These are phyloP conservation scores for Cryptococcus neoformans DNA, from an alignment of 1,284 basidiomycete species.

Conservation along the genomic window DNA sequence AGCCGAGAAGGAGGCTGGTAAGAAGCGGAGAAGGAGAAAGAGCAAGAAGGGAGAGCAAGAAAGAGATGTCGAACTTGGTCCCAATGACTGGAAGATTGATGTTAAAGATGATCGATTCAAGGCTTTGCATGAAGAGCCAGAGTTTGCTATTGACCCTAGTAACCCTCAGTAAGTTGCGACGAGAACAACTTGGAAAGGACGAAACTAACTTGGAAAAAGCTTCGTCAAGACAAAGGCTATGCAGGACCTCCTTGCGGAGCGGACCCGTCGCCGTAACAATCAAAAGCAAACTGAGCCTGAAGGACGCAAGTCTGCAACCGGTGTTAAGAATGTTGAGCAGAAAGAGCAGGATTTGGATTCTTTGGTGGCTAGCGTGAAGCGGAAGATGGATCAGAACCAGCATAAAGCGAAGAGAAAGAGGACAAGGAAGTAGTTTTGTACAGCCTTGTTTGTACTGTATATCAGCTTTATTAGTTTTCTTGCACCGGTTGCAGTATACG, in stretches of 20 bases:
- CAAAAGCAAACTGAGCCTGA: slow-evolving; percentile 26
- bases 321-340: slow-evolving; percentile 9
- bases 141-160: slow-evolving; percentile 93
- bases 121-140: slow-evolving; percentile 81
- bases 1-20: slow-evolving; percentile 67
- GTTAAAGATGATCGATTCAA: slow-evolving; percentile 86
- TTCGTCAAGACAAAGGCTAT: slow-evolving; percentile 89
- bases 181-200: neutral
- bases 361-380: slow-evolving; percentile 80
- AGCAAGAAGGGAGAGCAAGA: slow-evolving; percentile 53
- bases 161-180: slow-evolving; percentile 74
- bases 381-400: slow-evolving; percentile 54
- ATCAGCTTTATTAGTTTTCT: too few species aligned
- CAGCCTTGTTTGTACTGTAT: neutral
- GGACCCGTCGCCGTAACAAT: slow-evolving; percentile 54
- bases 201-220: slow-evolving; percentile 49
- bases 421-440: slow-evolving; percentile 2
- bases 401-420: slow-evolving; percentile 22
- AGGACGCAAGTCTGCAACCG: slow-evolving; percentile 6
- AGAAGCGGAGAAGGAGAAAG: slow-evolving; percentile 54
- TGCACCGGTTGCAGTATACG: too few species aligned
- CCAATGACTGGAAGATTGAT: slow-evolving; percentile 70
- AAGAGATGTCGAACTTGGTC: slow-evolving; percentile 54
- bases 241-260: slow-evolving; percentile 68
- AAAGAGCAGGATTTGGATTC: slow-evolving; percentile 57